phyloP scores from a whole-genome alignment of 331 rosid genomes.

The Telfairia occidentalis region DNA sequence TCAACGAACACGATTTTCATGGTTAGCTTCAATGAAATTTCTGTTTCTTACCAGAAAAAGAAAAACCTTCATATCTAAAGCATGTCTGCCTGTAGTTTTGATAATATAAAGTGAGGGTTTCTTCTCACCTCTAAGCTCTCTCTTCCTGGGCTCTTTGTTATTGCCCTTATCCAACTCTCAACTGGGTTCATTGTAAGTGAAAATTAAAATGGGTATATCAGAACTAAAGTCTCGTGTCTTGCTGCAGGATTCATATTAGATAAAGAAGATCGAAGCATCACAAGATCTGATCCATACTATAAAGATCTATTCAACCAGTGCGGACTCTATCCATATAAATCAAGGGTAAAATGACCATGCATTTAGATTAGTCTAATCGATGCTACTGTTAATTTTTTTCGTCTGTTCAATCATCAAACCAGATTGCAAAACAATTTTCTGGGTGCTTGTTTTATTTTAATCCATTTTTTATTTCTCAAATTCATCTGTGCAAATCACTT shows the following conservation, averaged over 20 bases:
- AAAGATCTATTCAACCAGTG: constrained; percentile 64
- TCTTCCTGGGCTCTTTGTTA: constrained; percentile 6
- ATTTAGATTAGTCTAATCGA: background rate
- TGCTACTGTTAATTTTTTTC: background rate
- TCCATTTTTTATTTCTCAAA: background rate
- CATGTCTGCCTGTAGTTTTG: background rate
- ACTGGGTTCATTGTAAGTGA: background rate
- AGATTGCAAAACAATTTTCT: background rate
- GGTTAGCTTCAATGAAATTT: background rate
- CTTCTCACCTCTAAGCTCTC: background rate
- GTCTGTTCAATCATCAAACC: background rate
- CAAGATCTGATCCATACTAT: constrained; percentile 73
- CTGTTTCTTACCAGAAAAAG: background rate
- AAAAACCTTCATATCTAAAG: background rate
- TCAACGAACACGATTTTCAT: background rate
- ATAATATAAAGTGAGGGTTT: background rate
- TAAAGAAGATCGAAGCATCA: constrained; percentile 68
- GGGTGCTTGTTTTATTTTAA: background rate
- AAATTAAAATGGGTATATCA: background rate
- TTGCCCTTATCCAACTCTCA: background rate
- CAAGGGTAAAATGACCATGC: constrained; percentile 36
- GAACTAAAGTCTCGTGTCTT: background rate
- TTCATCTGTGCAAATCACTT: background rate
- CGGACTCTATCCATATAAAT: constrained; percentile 58
- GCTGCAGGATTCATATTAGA: constrained; percentile 72